phyloP scores from a whole-genome alignment of 176 grass and related monocot species.

The Oropetium thomaeum region DNA sequence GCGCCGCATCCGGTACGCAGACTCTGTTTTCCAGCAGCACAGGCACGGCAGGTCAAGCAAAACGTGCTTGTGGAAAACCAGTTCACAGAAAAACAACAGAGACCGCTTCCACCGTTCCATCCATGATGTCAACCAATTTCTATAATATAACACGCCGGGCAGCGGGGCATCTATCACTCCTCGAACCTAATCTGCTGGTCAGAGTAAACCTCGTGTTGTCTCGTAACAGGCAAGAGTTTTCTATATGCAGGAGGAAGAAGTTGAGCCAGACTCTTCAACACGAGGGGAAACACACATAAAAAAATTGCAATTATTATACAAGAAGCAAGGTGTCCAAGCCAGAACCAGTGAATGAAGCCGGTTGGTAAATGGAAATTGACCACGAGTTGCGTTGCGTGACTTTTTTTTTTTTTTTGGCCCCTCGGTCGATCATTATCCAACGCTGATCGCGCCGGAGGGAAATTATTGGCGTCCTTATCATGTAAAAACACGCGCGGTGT shows the following conservation, averaged over 20 bases:
- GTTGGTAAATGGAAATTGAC: not conserved
- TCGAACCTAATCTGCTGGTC: not conserved
- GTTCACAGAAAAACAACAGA: not conserved
- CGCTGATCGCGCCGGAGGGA: not conserved
- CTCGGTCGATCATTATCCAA: not conserved
- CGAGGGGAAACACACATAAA: not conserved
- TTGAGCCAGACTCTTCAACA: not conserved
- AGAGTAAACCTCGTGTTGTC: not conserved
- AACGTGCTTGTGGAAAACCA: not conserved
- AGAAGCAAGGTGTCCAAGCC: not conserved
- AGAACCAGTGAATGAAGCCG: no score
- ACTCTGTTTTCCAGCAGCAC: not conserved
- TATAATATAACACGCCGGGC: not conserved
- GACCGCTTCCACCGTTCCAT: not conserved
- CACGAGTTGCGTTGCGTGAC: not conserved
- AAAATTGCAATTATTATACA: not conserved
- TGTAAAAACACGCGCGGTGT: not conserved
- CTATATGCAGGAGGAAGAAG: not conserved
- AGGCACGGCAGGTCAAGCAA: not conserved
- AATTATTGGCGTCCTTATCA: slow-evolving; percentile 1
- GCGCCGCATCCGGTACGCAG: not conserved
- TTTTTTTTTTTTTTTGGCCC: not conserved
- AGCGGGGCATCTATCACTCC: no score
- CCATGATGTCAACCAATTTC: not conserved
- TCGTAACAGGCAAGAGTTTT: not conserved